Conservation (phyloP, 306 rosid genomes). For the Quercus ilex region DNA sequence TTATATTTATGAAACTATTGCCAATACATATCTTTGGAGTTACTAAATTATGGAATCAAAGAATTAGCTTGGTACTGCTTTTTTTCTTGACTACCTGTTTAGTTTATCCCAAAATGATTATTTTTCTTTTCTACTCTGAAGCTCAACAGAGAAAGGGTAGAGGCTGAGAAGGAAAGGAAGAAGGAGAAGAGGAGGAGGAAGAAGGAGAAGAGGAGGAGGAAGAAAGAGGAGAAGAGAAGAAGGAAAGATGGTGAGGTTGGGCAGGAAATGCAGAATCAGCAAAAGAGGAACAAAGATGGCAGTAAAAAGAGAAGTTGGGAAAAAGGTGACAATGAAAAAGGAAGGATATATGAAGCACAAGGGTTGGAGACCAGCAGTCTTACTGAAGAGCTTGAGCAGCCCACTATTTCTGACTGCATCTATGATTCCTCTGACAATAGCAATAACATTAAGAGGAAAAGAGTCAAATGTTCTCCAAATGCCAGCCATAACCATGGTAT, state of each 20-base stretch:
- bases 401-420: neutral
- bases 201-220: neutral
- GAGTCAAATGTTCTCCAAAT: neutral
- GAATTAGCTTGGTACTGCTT: neutral
- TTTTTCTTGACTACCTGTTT: neutral
- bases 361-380: neutral
- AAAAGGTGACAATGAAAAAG: neutral
- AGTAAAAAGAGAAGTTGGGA: neutral
- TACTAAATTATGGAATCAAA: neutral
- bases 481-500: neutral
- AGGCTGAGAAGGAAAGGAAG: constrained; percentile 1
- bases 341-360: neutral
- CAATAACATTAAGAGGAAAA: neutral
- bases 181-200: neutral
- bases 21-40: neutral
- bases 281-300: neutral
- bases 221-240: neutral
- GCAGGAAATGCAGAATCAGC: neutral
- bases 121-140: constrained; percentile 2
- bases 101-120: neutral
- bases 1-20: neutral
- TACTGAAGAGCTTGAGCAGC: constrained; percentile 2
- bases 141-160: constrained; percentile 3
- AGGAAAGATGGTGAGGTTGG: neutral
- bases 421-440: neutral